These are phyloP conservation scores for Stevia rebaudiana DNA, from an alignment of 140 eudicot species.

Conservation along the genomic window DNA sequence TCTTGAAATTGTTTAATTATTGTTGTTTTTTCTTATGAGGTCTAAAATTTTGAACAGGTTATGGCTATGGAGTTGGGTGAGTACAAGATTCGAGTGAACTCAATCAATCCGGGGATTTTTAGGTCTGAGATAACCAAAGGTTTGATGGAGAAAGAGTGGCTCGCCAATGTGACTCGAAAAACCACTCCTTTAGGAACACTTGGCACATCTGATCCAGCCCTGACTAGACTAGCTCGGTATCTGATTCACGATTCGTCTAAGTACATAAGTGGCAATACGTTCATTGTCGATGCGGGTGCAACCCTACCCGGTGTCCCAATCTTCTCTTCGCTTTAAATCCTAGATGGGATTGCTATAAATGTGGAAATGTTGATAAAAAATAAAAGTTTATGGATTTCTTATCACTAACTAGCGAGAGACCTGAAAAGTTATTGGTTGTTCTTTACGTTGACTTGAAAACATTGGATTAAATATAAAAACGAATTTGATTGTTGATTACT, in stretches of 20 bases:
- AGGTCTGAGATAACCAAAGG: constrained; percentile 29
- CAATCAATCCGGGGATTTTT: constrained; percentile 26
- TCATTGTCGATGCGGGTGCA: constrained; percentile 33
- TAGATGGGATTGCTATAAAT: too few relatives aligned
- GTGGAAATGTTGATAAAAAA: too few relatives aligned
- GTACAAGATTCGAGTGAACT: constrained; percentile 27
- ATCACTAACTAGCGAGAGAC: too few relatives aligned
- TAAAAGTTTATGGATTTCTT: too few relatives aligned
- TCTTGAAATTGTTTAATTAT: too few relatives aligned
- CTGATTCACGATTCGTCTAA: constrained; percentile 22
- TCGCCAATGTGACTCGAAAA: neutral
- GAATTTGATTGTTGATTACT: too few relatives aligned
- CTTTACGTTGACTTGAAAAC: too few relatives aligned
- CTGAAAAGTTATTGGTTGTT: too few relatives aligned
- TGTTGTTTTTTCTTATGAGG: neutral
- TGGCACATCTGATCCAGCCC: constrained; percentile 24
- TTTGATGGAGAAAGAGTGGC: constrained; percentile 17
- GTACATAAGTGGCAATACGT: constrained; percentile 21
- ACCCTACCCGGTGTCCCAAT: constrained; percentile 36
- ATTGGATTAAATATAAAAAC: too few relatives aligned
- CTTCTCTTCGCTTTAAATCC: constrained; percentile 34
- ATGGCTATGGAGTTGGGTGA: constrained; percentile 34
- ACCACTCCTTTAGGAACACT: constrained; percentile 15
- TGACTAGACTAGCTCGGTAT: constrained; percentile 19
- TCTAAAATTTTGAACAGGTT: constrained; percentile 4